Percentiles rank a stretch among this genome's conserved stretches.
phyloP scores from a whole-genome alignment of 108 stramenopile genomes.

The Nitzschia sp. region DNA sequence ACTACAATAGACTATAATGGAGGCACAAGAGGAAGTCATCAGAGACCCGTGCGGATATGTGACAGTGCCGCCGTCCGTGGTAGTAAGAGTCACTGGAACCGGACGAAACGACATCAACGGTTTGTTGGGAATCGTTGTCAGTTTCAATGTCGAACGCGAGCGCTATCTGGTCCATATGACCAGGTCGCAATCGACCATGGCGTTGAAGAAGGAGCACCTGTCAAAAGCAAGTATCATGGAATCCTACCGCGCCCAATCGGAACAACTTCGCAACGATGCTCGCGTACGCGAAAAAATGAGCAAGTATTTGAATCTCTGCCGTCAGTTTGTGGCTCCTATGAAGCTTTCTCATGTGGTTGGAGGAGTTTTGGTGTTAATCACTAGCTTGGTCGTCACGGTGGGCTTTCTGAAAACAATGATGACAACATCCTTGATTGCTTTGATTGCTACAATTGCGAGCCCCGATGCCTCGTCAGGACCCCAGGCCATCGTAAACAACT shows the following conservation, averaged over 20 bases:
- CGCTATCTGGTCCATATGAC: constrained; percentile 55
- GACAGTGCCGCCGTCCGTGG: constrained; percentile 44
- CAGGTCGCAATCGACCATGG: constrained; percentile 38
- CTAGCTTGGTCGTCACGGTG: constrained; percentile 28
- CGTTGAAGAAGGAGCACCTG: constrained; percentile 52
- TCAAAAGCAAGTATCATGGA: constrained; percentile 41
- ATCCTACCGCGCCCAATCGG: constrained; percentile 35
- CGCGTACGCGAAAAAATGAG: constrained; percentile 25
- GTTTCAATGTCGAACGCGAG: constrained; percentile 40
- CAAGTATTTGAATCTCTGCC: constrained; percentile 26
- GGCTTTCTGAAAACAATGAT: constrained; percentile 47
- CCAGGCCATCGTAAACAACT: constrained; percentile 13
- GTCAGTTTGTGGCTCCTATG: constrained; percentile 13
- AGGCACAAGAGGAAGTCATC: background rate
- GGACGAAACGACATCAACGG: constrained; percentile 50
- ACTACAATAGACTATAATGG: no score
- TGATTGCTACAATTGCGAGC: constrained; percentile 28
- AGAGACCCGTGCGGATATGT: constrained; percentile 51
- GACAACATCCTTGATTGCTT: constrained; percentile 23
- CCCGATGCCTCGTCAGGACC: constrained; percentile 33
- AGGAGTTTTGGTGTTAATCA: constrained; percentile 4
- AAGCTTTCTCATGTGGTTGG: constrained; percentile 31
- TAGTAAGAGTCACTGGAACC: constrained; percentile 50
- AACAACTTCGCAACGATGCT: constrained; percentile 46
- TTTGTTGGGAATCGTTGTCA: constrained; percentile 39